phyloP scores from a whole-genome alignment of 1,284 basidiomycete genomes.

The Waitea zeae region DNA sequence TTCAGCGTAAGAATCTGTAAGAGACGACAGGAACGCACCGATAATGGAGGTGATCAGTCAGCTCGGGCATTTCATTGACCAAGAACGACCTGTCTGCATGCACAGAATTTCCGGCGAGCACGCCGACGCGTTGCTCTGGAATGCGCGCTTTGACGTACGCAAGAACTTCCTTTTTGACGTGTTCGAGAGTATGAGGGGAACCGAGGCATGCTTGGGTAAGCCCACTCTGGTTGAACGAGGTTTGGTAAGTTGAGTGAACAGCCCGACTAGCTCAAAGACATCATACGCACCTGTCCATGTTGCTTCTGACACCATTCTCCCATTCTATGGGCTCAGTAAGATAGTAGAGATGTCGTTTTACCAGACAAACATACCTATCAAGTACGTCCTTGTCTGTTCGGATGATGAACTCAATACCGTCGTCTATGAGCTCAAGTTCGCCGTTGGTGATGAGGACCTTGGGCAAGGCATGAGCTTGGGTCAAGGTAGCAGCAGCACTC shows the following conservation, averaged over 20 bases:
- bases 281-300: constrained; percentile 51
- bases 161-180: constrained; percentile 41
- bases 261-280: constrained; percentile 12
- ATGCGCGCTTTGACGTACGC: constrained; percentile 62
- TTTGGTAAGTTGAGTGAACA: constrained; percentile 1
- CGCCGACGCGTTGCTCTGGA: constrained; percentile 36
- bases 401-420: constrained; percentile 59
- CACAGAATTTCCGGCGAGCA: constrained; percentile 70
- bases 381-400: constrained; percentile 41
- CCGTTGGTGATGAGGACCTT: constrained; percentile 75
- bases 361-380: constrained; percentile 30
- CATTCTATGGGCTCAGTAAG: constrained; percentile 30
- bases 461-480: neutral
- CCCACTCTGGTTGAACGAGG: constrained; percentile 33
- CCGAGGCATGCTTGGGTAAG: constrained; percentile 49
- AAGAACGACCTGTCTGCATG: constrained; percentile 66
- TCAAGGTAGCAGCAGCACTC: neutral
- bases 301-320: constrained; percentile 60
- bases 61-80: constrained; percentile 55
- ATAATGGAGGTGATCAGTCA: constrained; percentile 64
- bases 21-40: constrained; percentile 23
- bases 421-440: constrained; percentile 54
- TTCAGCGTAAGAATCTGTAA: constrained; percentile 5
- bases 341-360: neutral
- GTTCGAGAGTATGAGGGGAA: constrained; percentile 35